Percentiles rank a stretch among this genome's conserved stretches.
phyloP scores from a whole-genome alignment of 108 stramenopile species.

The Seminavis robusta region DNA sequence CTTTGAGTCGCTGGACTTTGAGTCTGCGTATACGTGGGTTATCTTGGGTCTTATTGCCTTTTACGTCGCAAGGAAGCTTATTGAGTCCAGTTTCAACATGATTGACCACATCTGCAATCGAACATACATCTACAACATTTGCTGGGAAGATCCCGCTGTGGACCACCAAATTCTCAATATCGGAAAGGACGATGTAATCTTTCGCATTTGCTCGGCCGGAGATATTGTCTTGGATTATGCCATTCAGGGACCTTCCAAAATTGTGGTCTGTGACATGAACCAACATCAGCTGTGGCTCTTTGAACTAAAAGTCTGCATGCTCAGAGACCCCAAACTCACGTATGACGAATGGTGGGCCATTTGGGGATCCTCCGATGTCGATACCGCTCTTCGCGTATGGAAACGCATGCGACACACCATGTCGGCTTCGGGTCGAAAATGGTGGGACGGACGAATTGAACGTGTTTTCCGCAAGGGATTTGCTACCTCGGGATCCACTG shows the following conservation, averaged over 20 bases:
- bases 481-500: constrained; percentile 44
- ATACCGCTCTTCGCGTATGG: constrained; percentile 44
- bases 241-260: constrained; percentile 55
- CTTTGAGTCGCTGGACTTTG: too few species aligned
- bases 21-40: too few species aligned
- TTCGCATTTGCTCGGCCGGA: constrained; percentile 54
- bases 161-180: constrained; percentile 53
- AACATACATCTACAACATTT: constrained; percentile 69
- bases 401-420: constrained; percentile 65
- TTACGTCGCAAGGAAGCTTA: constrained; percentile 11
- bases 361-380: constrained; percentile 45
- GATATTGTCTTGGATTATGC: constrained; percentile 61
- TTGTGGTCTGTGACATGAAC: constrained; percentile 66
- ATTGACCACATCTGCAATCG: constrained; percentile 54
- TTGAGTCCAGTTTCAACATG: constrained; percentile 35
- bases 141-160: constrained; percentile 65
- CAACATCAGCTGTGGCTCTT: constrained; percentile 59
- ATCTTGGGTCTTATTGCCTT: too few species aligned
- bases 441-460: constrained; percentile 59
- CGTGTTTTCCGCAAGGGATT: constrained; percentile 56
- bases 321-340: constrained; percentile 50
- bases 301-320: constrained; percentile 61
- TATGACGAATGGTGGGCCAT: constrained; percentile 64
- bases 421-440: constrained; percentile 42
- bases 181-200: constrained; percentile 47